Evolutionary conservation across 2,329 filamentous ascomycete species (phyloP), one percentile per base, ranked within the genome.

Genomic region (Alternaria dauci): DNA sequence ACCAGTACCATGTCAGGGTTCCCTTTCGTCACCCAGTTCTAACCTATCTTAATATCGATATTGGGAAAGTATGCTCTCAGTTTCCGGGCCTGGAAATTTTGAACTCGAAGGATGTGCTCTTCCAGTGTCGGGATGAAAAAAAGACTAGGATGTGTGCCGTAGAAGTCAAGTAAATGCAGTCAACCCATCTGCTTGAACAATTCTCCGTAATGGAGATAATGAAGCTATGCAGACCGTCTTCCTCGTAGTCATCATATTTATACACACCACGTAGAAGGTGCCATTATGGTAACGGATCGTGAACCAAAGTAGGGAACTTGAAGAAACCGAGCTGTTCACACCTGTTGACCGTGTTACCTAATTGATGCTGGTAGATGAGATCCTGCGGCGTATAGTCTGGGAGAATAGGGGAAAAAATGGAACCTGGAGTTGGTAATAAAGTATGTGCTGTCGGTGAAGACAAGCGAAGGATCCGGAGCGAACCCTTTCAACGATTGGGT

Each of bases 371-470:
- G 61, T 82, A 79, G 12, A 79, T 58, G 3, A 87, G 68, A 64
- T 86, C 83, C 42, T 76, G 78, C 3, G 81, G 84, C 2, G 81
- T 81, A 62, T 85, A 81, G 30, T 86, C 78, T 0, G 83, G 83
- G 3, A 85, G 68, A 1, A 83, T 83, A 0, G 84, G 84, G 84
- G 63, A 84, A 85, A 0, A 80, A 72, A 47, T 83, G 79, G 61
- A 86, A 86, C 0, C 81, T 83, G 0, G 84, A 86, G 0, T 82
- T 83, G 5, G 79, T 80, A 59, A 82, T 83, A 67, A 82, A 84
- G 66, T 83, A 85, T 6, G 79, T 81, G n/a, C 79, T 69, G 14
- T 72, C 69, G 20, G 83, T 70, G 28, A 78, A 73, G 25, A 79
- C 68, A n/a, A 80, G 80, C 1, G 76, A 80, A 0, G 83, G 83